phyloP scores from a whole-genome alignment of 208 protist species.

The Endotrypanum monterogeii region DNA sequence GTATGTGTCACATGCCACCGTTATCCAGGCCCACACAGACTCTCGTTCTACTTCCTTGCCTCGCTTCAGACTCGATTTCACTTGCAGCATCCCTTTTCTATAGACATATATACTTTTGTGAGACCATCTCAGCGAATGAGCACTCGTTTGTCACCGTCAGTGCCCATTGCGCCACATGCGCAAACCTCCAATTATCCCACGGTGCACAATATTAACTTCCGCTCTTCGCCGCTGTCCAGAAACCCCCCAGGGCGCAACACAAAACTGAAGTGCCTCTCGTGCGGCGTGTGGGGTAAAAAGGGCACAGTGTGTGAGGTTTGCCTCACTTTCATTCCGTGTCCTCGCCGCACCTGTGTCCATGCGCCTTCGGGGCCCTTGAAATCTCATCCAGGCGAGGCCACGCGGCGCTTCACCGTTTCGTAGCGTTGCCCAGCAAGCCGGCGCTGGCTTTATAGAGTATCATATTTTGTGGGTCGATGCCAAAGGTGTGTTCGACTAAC shows the following conservation, averaged over 20 bases:
- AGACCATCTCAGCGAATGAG: not conserved
- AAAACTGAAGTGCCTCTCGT: constrained; percentile 28
- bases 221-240: not conserved
- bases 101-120: not conserved
- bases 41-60: not conserved
- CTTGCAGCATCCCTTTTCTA: not conserved
- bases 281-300: constrained; percentile 29
- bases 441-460: not conserved
- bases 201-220: constrained; percentile 27
- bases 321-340: constrained; percentile 14
- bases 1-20: not conserved
- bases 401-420: not conserved
- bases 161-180: constrained; percentile 19
- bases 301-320: constrained; percentile 22
- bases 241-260: constrained; percentile 11
- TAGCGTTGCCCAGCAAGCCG: not conserved
- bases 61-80: not conserved
- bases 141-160: not conserved
- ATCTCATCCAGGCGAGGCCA: not conserved
- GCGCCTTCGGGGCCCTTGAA: not conserved
- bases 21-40: not conserved
- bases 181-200: constrained; percentile 30
- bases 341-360: constrained; percentile 10
- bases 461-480: not conserved
- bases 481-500: not conserved